Conservation (phyloP, 2,329 filamentous ascomycete genomes). For the Colletotrichum endophyticum region DNA sequence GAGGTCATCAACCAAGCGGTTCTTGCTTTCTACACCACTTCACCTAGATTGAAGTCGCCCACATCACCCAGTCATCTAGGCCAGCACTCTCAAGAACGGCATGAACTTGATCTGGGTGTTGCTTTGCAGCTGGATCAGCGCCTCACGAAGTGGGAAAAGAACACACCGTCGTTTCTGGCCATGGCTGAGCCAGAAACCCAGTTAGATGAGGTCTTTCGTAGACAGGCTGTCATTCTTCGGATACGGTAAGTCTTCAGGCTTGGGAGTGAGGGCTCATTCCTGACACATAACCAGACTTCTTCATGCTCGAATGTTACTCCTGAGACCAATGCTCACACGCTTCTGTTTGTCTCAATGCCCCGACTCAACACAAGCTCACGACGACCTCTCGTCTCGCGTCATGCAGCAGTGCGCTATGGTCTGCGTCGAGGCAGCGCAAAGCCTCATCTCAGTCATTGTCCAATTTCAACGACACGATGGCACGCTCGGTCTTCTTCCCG, state of each 20-base stretch:
- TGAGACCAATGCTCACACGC: conserved; percentile 34
- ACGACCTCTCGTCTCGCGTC: conserved; percentile 30
- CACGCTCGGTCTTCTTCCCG: conserved; percentile 37
- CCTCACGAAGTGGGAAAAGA: conserved; percentile 34
- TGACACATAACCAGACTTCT: conserved; percentile 27
- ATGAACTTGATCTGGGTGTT: conserved; percentile 28
- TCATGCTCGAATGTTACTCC: conserved; percentile 36
- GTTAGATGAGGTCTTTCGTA: conserved; percentile 27
- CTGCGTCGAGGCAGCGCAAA: conserved; percentile 37
- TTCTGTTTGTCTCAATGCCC: conserved; percentile 33
- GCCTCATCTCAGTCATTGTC: conserved; percentile 33
- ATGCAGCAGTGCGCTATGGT: conserved; percentile 36
- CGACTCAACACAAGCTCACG: conserved; percentile 10
- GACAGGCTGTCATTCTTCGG: conserved; percentile 37
- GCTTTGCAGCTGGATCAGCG: conserved; percentile 35
- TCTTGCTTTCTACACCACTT: conserved; percentile 29
- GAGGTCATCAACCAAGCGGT: conserved; percentile 39
- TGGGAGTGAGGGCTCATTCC: background rate
- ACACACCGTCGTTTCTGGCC: conserved; percentile 28
- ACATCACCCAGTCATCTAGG: background rate
- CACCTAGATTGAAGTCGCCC: background rate
- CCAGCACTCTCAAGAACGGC: background rate
- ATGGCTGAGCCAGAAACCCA: conserved; percentile 22
- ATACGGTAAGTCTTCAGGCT: conserved; percentile 29
- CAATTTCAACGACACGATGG: conserved; percentile 33